These are phyloP conservation scores for Rhododendron williamsianum DNA, from an alignment of 148 eudicot species.

Conservation along the genomic window DNA sequence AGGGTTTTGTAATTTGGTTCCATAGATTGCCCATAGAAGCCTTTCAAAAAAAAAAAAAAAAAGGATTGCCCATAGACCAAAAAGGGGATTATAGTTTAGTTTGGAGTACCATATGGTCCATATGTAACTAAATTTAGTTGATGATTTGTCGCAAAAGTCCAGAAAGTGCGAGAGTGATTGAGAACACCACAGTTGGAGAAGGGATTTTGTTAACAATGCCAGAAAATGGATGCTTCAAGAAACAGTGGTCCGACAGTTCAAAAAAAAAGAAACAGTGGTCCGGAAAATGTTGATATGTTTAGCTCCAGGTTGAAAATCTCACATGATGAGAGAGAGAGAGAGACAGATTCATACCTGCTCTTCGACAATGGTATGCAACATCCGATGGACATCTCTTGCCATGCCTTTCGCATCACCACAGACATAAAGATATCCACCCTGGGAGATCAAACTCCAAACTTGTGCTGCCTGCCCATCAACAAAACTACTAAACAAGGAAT, in stretches of 20 bases:
- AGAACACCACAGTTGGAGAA: not conserved
- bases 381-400: conserved; percentile 88
- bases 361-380: conserved; percentile 68
- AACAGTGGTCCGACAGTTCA: not conserved
- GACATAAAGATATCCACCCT: conserved; percentile 71
- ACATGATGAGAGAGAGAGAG: not conserved
- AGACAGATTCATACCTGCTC: conserved; percentile 51
- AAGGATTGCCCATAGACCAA: too few relatives aligned
- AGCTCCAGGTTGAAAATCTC: not conserved
- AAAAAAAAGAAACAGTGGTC: not conserved
- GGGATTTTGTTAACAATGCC: not conserved
- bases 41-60: too few relatives aligned
- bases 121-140: not conserved
- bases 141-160: not conserved
- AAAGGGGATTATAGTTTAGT: not conserved
- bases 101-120: not conserved
- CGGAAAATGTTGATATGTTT: not conserved
- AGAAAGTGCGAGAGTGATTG: not conserved
- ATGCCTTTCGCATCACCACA: conserved; percentile 97
- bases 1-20: not conserved
- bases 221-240: not conserved
- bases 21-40: not conserved
- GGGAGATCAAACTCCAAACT: conserved; percentile 62
- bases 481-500: not conserved
- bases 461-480: conserved; percentile 45